Evolutionary conservation across 768 basidiomycete species (phyloP), one percentile per base, ranked within the genome.

Genomic region (Strobilomyces confusus): DNA sequence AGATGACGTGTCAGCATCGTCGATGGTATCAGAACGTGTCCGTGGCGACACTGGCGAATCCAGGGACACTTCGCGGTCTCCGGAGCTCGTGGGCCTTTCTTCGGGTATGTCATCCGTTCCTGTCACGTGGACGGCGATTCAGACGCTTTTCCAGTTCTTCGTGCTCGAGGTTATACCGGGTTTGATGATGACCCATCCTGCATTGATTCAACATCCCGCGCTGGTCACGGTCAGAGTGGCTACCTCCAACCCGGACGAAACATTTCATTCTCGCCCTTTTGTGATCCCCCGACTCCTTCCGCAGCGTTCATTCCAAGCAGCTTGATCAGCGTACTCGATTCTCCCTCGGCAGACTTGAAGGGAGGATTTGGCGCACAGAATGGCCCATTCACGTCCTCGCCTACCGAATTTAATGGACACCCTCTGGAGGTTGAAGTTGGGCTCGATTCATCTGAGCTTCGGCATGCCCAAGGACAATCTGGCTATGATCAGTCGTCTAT

Each of bases 261-360:
- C 25, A 65, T 63, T 23, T 70, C 69, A 3, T 84, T 86, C 64
- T 77, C 79, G 32, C 81, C 83, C 8, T 86, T 87, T 57, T 67
- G 65, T 44, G 82, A 82, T 53, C 57, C 56, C 22, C 64, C 57
- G 25, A 58, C 66, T 2, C 64, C 65, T n/a, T 77, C 79, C 23
- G 70, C 78, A 45, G 76, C 78, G 11, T 69, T 82, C 51, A 80
- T 87, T 52, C 80, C 84, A 32, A 75, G 77, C 44, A 76, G 77
- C 61, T 70, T 84, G 26, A 79, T 69, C 51, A 71, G 62, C 25
- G 59, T 71, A 17, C 62, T 83, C 57, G 71, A 77, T 48, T 80
- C 83, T 22, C 69, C 85, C 25, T 80, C 82, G 48, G 77, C 77
- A 45, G 80, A 81, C 55, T 83, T 82, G 79, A 76, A 77, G 41